Percentiles rank a stretch among this genome's conserved stretches.
These are phyloP conservation scores for Rhodotorula paludigena DNA, from an alignment of 768 basidiomycete species.

Conservation along the genomic window DNA sequence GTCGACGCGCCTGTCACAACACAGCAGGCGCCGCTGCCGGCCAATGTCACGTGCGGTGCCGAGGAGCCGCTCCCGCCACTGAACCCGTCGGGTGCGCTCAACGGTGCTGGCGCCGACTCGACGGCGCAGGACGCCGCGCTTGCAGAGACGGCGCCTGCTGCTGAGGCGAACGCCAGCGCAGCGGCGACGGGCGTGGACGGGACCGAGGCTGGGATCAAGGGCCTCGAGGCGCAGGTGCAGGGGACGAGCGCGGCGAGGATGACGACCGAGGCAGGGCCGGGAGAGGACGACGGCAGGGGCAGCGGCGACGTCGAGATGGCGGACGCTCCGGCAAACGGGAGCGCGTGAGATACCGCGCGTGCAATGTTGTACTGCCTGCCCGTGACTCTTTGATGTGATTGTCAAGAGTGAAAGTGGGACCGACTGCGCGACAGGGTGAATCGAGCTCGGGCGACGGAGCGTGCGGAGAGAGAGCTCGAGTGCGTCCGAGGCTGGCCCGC, in stretches of 20 bases:
- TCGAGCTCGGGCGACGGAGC: background rate
- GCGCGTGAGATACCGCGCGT: background rate
- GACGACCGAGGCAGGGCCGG: constrained; percentile 28
- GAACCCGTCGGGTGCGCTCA: background rate
- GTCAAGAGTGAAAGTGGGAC: background rate
- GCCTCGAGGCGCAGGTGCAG: constrained; percentile 26
- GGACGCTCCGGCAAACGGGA: background rate
- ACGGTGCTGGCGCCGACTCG: background rate
- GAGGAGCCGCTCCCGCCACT: constrained; percentile 23
- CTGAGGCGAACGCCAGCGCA: background rate
- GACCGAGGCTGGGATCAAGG: background rate
- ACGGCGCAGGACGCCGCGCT: too few species aligned
- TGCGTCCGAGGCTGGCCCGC: background rate
- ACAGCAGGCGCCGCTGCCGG: constrained; percentile 12
- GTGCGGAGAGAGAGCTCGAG: background rate
- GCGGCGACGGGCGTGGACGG: background rate
- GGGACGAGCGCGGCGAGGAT: constrained; percentile 36
- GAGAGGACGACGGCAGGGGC: constrained; percentile 12
- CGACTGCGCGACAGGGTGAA: too few species aligned
- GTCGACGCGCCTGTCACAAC: background rate
- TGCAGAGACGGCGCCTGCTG: constrained; percentile 4
- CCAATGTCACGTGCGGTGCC: constrained; percentile 21
- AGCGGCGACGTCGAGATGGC: constrained; percentile 15
- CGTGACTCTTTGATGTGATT: background rate
- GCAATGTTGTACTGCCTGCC: background rate